Base-by-base conservation (phyloP, 2,329 filamentous ascomycete species). In the Emergomyces orientalis region DNA sequence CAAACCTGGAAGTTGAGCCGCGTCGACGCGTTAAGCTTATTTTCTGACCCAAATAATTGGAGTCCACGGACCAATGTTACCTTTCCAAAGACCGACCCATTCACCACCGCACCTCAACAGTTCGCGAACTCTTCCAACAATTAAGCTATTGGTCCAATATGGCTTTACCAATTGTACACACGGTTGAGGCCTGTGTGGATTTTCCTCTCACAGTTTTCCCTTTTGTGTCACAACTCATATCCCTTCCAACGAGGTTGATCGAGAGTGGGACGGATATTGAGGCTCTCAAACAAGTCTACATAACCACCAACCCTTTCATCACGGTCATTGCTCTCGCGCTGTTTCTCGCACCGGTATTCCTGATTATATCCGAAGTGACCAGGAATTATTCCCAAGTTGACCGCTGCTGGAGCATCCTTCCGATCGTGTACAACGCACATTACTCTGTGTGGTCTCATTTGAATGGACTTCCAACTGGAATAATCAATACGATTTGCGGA, bases 371-470 rank as follows among this genome's bases (percentile, higher is more conserved):
- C 0, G 93, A 97, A 75, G 77, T 91, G 78, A 97, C 95, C 77
- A 84, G 84, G 71, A 99, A 99, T 76, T 97, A 92, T 75, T 97
- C 92, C n/a, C 94, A 99, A 77, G 88, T 99, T 51, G 94, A 99
- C 75, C 86, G 94, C 58, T 78, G 88, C 69, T 99, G 94, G 94
- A 94, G 90, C 72, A 81, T 99, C 65, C 78, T 99, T 59, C 94
- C 94, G 1, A 88, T 90, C 8, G 71, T 96, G 59, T 97, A 96
- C 76, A 88, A 94, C 72, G 82, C 86, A 6, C 92, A 99, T 75
- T 94, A 90, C 72, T 84, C 86, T 45, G 70, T 86, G n/a, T 99
- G 92, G 87, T 88, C 91, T 49, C 88, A 89, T 68, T 71, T 93
- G 65, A 84, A 86, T 52, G 88, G 87, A 1, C 71, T 96, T 0